Conservation (phyloP, 108 stramenopile genomes). For the Stephanodiscus minutulus region DNA sequence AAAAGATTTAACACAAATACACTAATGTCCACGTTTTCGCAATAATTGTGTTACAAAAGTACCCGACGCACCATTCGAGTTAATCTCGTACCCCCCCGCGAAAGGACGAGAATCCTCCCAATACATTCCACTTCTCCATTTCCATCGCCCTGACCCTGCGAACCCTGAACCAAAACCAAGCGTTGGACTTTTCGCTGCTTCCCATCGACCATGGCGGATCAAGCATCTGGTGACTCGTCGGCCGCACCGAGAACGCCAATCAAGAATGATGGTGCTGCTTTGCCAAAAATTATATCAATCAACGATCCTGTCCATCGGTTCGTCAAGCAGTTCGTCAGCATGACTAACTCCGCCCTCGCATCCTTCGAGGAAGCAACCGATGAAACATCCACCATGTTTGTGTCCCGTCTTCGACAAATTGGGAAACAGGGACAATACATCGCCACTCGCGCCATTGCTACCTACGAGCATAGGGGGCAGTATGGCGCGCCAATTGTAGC, state of each 20-base stretch:
- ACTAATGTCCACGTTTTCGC: too few relatives aligned
- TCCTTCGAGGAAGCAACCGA: constrained; percentile 33
- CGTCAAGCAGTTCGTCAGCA: constrained; percentile 19
- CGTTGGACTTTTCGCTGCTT: not conserved
- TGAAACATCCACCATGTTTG: constrained; percentile 21
- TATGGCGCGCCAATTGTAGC: constrained; percentile 47
- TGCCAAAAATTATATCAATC: not conserved
- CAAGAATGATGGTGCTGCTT: constrained; percentile 9
- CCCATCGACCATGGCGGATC: constrained; percentile 8
- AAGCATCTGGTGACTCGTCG: not conserved
- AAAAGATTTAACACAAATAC: too few relatives aligned
- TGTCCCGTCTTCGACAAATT: constrained; percentile 28
- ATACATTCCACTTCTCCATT: too few relatives aligned
- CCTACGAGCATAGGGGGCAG: constrained; percentile 36
- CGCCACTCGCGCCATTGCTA: constrained; percentile 19
- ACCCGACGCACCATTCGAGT: too few relatives aligned
- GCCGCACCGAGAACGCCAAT: not conserved
- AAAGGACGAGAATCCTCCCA: too few relatives aligned
- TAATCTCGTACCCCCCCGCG: too few relatives aligned
- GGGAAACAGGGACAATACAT: constrained; percentile 18
- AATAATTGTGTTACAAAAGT: too few relatives aligned
- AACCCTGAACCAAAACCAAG: not conserved
- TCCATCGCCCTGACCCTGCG: too few relatives aligned
- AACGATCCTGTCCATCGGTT: constrained; percentile 31
- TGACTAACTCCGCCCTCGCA: constrained; percentile 41